A percentile compares a stretch with the other conserved stretches of the same genome.
phyloP scores from a whole-genome alignment of 1,284 basidiomycete genomes.

The Naganishia albida region DNA sequence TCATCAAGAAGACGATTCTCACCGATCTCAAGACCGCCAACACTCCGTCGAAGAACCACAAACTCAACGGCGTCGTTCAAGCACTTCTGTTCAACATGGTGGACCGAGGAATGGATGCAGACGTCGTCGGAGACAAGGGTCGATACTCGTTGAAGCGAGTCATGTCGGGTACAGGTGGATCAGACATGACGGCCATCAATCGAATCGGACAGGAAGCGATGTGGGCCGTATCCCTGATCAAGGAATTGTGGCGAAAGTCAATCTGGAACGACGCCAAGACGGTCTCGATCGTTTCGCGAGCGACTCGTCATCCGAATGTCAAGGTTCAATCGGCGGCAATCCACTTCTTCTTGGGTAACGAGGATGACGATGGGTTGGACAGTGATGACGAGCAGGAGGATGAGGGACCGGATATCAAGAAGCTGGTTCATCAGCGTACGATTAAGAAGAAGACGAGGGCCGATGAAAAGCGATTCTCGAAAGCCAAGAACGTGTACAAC shows the following conservation, averaged over 20 bases:
- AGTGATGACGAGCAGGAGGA: slow-evolving; percentile 75
- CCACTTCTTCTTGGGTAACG: slow-evolving; percentile 94
- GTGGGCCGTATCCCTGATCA: slow-evolving; percentile 94
- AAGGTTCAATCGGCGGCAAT: slow-evolving; percentile 95
- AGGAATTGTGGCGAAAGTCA: slow-evolving; percentile 91
- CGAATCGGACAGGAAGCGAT: slow-evolving; percentile 80
- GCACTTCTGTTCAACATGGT: slow-evolving; percentile 96
- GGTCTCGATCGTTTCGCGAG: slow-evolving; percentile 87
- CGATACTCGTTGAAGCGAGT: slow-evolving; percentile 59
- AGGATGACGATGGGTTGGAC: slow-evolving; percentile 66
- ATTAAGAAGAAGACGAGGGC: slow-evolving; percentile 87
- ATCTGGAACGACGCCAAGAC: slow-evolving; percentile 94
- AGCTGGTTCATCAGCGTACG: slow-evolving; percentile 75
- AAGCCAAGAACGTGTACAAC: slow-evolving; percentile 61
- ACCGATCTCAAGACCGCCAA: slow-evolving; percentile 93
- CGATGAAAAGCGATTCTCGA: slow-evolving; percentile 63
- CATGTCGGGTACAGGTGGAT: slow-evolving; percentile 36
- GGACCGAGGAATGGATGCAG: slow-evolving; percentile 79
- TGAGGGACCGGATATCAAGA: slow-evolving; percentile 66
- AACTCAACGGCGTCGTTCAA: slow-evolving; percentile 93
- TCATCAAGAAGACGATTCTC: slow-evolving; percentile 89
- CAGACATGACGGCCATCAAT: slow-evolving; percentile 45
- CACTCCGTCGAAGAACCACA: slow-evolving; percentile 84
- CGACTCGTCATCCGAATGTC: slow-evolving; percentile 88
- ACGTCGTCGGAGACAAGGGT: slow-evolving; percentile 77